Base-by-base conservation (phyloP, 2,329 filamentous ascomycete species). In the Aspergillus sp. region DNA sequence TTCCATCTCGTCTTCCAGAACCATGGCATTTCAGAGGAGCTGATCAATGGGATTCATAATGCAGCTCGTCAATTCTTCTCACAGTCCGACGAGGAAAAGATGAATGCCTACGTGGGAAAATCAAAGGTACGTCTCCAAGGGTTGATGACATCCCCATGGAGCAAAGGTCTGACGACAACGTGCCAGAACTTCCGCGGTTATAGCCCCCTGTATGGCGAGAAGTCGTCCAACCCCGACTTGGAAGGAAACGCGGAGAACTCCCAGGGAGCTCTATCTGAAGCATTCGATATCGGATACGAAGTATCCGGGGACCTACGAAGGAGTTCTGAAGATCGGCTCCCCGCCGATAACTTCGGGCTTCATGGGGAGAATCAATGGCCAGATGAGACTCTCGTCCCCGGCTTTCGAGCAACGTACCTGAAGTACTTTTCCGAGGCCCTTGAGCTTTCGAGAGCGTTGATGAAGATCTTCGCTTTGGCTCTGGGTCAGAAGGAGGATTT, bases 61-160 rank as follows among this genome's bases (percentile, higher is more conserved):
- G 59, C 57, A 3, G 76, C 77, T 0, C 76, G 73, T 39, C 63
- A 67, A 1, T 81, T 81, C 69, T 81, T 81, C 60, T 66, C 65
- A 3, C 68, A 78, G 2, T 67, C 75, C 0, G 69, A 75, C 4
- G 71, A 77, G 32, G 73, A 74, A 61, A 81, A 81, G 61, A 75
- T 80, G 72, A 72, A 77, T 10, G 73, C 75, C 3, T 78, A 73
- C 59, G 78, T 71, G 14, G 68, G 65, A 10, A 70, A 70, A 3
- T 69, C 69, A 0, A 59, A 65, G 46, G 69, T 69, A 46, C n/a
- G 24, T 11, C 26, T 6, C 1, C 9, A 29, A 6, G 4, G 2
- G 12, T 14, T 22, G 22, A 22, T 22, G 22, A 3, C 22, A 22
- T 22, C 22, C 22, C 22, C 16, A 1, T 14, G 1, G 16, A 29